phyloP scores from a whole-genome alignment of 2,329 filamentous ascomycete genomes.

The Penicillium sp. region DNA sequence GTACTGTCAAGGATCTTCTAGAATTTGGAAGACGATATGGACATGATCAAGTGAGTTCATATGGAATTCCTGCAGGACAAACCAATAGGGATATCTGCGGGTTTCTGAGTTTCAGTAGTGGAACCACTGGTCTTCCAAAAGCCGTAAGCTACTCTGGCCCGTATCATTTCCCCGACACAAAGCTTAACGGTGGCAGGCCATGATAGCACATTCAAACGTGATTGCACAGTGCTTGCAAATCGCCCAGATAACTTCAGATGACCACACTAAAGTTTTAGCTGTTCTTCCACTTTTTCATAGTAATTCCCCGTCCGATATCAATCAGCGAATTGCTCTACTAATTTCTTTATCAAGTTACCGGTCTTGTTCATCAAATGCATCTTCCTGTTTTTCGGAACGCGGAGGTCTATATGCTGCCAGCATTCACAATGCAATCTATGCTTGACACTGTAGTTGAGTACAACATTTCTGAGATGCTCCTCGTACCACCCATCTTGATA shows the following conservation, averaged over 20 bases:
- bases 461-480: slow-evolving; percentile 59
- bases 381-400: slow-evolving; percentile 66
- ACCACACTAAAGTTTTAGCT: slow-evolving; percentile 58
- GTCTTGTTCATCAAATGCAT: slow-evolving; percentile 66
- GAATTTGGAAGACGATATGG: slow-evolving; percentile 41
- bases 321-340: background rate
- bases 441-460: slow-evolving; percentile 58
- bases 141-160: slow-evolving; percentile 30
- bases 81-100: slow-evolving; percentile 62
- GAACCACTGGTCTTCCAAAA: slow-evolving; percentile 57
- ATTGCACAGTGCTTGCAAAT: slow-evolving; percentile 67
- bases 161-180: background rate
- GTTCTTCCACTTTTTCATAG: slow-evolving; percentile 66
- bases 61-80: slow-evolving; percentile 56
- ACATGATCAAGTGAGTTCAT: slow-evolving; percentile 51
- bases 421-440: slow-evolving; percentile 66
- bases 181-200: slow-evolving; percentile 40
- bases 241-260: slow-evolving; percentile 54
- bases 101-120: slow-evolving; percentile 56
- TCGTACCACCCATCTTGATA: slow-evolving; percentile 66
- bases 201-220: slow-evolving; percentile 59
- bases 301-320: slow-evolving; percentile 4
- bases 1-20: slow-evolving; percentile 42
- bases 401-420: slow-evolving; percentile 67
- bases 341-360: slow-evolving; percentile 49